Conservation (phyloP, 2,329 filamentous ascomycete genomes). For the Pseudocercospora pini-densiflorae region DNA sequence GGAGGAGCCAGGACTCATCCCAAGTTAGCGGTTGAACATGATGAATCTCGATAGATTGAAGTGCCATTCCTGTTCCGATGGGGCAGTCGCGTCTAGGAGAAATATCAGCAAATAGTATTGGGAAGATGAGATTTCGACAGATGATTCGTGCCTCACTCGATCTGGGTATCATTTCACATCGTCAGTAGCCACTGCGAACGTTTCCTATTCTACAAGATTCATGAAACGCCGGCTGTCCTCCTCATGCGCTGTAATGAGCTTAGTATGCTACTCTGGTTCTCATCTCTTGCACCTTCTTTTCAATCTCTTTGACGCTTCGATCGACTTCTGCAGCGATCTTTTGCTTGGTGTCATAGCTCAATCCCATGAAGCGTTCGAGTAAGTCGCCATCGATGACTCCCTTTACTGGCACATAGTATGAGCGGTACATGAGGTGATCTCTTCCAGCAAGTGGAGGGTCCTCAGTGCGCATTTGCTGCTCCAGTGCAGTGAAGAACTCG, state of each 20-base stretch:
- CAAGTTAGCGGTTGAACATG: not conserved
- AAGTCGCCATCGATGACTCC: slow-evolving; percentile 96
- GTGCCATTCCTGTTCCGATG: not conserved
- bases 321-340: slow-evolving; percentile 95
- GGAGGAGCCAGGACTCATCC: not conserved
- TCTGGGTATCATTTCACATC: slow-evolving; percentile 16
- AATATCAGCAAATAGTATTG: no score
- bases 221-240: not conserved
- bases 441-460: slow-evolving; percentile 87
- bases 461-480: slow-evolving; percentile 83
- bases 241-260: not conserved
- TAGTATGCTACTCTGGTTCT: slow-evolving; percentile 45
- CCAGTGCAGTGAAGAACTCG: slow-evolving; percentile 95
- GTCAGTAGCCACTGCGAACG: slow-evolving; percentile 3
- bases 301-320: slow-evolving; percentile 87
- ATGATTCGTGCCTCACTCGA: not conserved
- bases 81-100: no score
- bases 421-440: slow-evolving; percentile 93
- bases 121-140: no score
- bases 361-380: slow-evolving; percentile 85
- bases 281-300: slow-evolving; percentile 76
- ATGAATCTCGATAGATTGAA: not conserved
- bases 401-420: slow-evolving; percentile 96
- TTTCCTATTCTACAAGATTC: not conserved
- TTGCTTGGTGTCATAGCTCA: slow-evolving; percentile 87